Evolutionary conservation across 2,329 filamentous ascomycete species (phyloP).

Genomic region (Ophiocordyceps australis): DNA sequence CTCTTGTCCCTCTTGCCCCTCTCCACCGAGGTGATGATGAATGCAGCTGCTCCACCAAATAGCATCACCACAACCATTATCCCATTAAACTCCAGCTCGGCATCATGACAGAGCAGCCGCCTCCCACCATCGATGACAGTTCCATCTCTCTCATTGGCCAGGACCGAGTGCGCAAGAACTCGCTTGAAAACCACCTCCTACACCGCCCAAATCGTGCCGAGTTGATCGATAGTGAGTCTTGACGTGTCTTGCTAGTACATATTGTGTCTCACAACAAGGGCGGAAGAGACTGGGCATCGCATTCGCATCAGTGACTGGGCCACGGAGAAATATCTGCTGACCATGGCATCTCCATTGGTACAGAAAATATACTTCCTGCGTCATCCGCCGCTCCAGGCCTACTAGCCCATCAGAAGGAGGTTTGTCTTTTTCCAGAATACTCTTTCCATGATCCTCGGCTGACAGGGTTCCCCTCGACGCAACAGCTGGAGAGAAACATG

Average conservation of each 20-base stretch:
- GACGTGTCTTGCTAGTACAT: not conserved
- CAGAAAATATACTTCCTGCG: constrained; percentile 74
- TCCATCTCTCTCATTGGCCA: constrained; percentile 34
- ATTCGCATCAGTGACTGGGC: too few species aligned
- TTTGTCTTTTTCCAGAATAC: constrained; percentile 9
- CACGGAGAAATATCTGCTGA: too few species aligned
- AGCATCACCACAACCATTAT: too few species aligned
- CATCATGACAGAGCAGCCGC: constrained; percentile 2
- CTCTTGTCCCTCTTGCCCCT: too few species aligned
- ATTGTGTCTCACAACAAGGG: too few species aligned
- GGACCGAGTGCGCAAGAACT: constrained; percentile 41
- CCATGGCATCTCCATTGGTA: not conserved
- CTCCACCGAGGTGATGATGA: too few species aligned
- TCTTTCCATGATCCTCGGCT: not conserved
- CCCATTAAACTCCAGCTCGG: too few species aligned
- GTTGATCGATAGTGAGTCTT: constrained; percentile 54
- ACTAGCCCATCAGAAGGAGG: constrained; percentile 62
- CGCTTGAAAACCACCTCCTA: constrained; percentile 53
- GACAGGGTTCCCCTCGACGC: not conserved
- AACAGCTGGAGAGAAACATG: constrained; percentile 70
- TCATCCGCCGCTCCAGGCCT: constrained; percentile 63
- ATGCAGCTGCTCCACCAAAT: too few species aligned
- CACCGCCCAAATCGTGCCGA: constrained; percentile 59
- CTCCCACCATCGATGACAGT: constrained; percentile 25
- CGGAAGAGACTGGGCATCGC: too few species aligned